Conservation (phyloP, 768 basidiomycete genomes). For the Mycena pura region DNA sequence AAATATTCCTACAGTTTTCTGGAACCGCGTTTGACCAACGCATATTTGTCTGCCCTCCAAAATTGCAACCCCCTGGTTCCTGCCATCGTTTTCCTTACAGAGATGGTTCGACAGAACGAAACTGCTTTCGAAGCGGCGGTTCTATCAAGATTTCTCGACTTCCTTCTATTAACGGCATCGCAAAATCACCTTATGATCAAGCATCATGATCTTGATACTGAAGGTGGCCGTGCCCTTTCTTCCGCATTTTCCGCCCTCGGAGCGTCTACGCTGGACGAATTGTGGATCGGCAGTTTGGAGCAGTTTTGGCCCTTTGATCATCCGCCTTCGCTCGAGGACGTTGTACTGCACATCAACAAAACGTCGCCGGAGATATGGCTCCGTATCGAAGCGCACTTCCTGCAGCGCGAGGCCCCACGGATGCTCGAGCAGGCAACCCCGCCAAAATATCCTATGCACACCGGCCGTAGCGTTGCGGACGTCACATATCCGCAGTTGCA, state of each 20-base stretch:
- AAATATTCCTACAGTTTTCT: not conserved
- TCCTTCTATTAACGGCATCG: constrained; percentile 10
- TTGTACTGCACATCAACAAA: constrained; percentile 4
- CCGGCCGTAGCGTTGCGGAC: constrained; percentile 3
- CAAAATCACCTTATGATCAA: not conserved
- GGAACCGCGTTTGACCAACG: constrained; percentile 1
- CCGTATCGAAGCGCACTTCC: constrained; percentile 14
- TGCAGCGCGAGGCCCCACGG: not conserved
- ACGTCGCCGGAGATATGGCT: not conserved
- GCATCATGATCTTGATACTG: not conserved
- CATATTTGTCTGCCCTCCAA: constrained; percentile 1
- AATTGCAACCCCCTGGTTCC: not conserved
- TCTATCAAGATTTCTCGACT: constrained; percentile 10
- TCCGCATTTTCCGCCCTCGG: not conserved
- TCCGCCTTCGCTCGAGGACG: not conserved
- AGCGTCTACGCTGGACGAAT: not conserved
- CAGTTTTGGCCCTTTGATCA: constrained; percentile 9
- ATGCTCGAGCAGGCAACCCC: constrained; percentile 6
- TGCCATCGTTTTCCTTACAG: constrained; percentile 9
- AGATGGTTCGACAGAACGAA: constrained; percentile 3
- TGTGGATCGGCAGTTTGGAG: constrained; percentile 1
- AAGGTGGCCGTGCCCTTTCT: not conserved
- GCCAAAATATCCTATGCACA: constrained; percentile 1
- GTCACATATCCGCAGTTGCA: constrained; percentile 3
- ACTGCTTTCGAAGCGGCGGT: constrained; percentile 14